phyloP scores from a whole-genome alignment of 441 rosid species.

The Croton laevigatus region DNA sequence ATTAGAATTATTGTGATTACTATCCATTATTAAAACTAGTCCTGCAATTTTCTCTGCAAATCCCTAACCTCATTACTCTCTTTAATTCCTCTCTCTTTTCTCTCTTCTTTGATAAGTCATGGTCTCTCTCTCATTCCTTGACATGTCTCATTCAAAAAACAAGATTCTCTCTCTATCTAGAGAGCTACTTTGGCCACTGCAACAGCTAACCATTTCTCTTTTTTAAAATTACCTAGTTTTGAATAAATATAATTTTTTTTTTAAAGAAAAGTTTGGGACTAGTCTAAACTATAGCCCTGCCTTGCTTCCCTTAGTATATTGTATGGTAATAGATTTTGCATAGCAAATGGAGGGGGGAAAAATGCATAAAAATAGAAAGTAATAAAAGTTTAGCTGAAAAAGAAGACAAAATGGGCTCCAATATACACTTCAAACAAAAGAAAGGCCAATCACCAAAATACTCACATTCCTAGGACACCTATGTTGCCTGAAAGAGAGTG shows the following conservation, averaged over 20 bases:
- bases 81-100: conserved; percentile 20
- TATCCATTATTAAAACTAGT: conserved; percentile 20
- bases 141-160: conserved; percentile 47
- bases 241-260: not conserved
- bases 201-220: not conserved
- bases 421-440: conserved; percentile 15
- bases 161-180: conserved; percentile 46
- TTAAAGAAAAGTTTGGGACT: conserved; percentile 19
- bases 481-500: conserved; percentile 23
- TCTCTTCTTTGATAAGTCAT: conserved; percentile 41
- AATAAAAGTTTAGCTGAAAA: conserved; percentile 17
- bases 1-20: not conserved
- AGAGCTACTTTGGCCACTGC: conserved; percentile 26
- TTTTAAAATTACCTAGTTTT: not conserved
- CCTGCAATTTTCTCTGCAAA: conserved; percentile 30
- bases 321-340: conserved; percentile 24
- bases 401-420: conserved; percentile 4
- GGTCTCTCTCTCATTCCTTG: conserved; percentile 34
- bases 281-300: conserved; percentile 21
- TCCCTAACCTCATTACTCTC: conserved; percentile 27
- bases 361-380: conserved; percentile 2
- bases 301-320: not conserved
- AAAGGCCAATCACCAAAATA: conserved; percentile 22
- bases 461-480: conserved; percentile 33
- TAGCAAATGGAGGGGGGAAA: conserved; percentile 18